Evolutionary conservation across 495 filamentous ascomycete species (phyloP).

Genomic region (Aspergillus asperescens): DNA sequence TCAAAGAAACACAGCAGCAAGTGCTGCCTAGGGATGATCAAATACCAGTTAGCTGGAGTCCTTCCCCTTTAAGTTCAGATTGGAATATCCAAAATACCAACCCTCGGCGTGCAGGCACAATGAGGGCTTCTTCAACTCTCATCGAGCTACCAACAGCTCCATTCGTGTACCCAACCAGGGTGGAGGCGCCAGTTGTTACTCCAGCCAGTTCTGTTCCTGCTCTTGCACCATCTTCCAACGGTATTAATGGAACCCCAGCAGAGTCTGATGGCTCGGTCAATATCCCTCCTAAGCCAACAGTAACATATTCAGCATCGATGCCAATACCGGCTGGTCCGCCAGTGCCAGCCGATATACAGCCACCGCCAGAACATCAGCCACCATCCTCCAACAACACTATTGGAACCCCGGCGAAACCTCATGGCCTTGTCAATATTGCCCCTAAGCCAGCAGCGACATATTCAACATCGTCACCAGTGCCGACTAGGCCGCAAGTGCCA

Average conservation of each 20-base stretch:
- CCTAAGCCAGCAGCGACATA: slow-evolving; percentile 12
- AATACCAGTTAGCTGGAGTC: slow-evolving; percentile 10
- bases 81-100: not conserved
- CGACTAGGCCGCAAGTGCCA: not conserved
- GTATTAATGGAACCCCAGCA: not conserved
- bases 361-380: not conserved
- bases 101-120: slow-evolving; percentile 5
- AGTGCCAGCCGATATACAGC: not conserved
- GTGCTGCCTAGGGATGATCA: slow-evolving; percentile 12
- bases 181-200: slow-evolving; percentile 9
- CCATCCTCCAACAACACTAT: not conserved
- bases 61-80: not conserved
- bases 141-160: slow-evolving; percentile 24
- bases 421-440: slow-evolving; percentile 15
- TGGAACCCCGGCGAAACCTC: not conserved
- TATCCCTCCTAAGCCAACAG: slow-evolving; percentile 19
- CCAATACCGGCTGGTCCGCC: not conserved
- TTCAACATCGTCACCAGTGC: not conserved
- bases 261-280: slow-evolving; percentile 6
- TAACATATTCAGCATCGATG: not conserved
- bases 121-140: slow-evolving; percentile 24
- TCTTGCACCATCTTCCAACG: not conserved
- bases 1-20: slow-evolving; percentile 14
- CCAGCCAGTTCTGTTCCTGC: slow-evolving; percentile 9
- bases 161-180: slow-evolving; percentile 16